Conservation (phyloP, 495 filamentous ascomycete genomes). For the Hypoxylon subgilvum region DNA sequence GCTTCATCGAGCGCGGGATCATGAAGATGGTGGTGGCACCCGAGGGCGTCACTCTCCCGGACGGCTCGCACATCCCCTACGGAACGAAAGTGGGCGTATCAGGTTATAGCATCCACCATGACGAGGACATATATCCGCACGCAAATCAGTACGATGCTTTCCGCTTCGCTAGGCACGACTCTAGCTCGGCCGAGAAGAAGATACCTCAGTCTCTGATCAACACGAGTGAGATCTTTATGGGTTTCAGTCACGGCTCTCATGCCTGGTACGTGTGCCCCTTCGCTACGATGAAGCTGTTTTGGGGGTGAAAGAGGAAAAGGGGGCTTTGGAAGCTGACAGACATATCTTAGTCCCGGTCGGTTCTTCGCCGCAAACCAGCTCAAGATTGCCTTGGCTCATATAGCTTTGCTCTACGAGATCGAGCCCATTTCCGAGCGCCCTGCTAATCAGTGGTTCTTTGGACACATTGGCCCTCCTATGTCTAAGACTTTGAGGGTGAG, state of each 20-base stretch:
- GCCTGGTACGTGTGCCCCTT: conserved; percentile 41
- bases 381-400: conserved; percentile 50
- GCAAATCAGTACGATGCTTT: conserved; percentile 47
- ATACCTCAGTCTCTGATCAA: conserved; percentile 37
- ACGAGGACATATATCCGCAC: conserved; percentile 46
- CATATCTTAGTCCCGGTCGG: conserved; percentile 39
- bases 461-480: conserved; percentile 44
- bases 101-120: conserved; percentile 47
- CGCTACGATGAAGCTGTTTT: no score
- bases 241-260: conserved; percentile 49
- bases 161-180: conserved; percentile 37
- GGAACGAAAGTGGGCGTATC: conserved; percentile 50
- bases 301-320: no score
- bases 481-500: conserved; percentile 38
- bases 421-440: conserved; percentile 41
- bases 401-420: conserved; percentile 50
- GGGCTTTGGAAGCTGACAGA: no score
- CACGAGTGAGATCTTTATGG: conserved; percentile 45
- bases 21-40: conserved; percentile 49
- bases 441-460: conserved; percentile 39
- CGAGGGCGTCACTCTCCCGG: conserved; percentile 45
- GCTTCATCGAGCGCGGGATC: conserved; percentile 48
- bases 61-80: conserved; percentile 42
- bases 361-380: conserved; percentile 53
- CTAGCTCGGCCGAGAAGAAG: conserved; percentile 10